Percentiles rank a stretch among this genome's conserved stretches.
These are phyloP conservation scores for Debaryomyces maramus DNA, from an alignment of 805 yeast species.

Conservation along the genomic window DNA sequence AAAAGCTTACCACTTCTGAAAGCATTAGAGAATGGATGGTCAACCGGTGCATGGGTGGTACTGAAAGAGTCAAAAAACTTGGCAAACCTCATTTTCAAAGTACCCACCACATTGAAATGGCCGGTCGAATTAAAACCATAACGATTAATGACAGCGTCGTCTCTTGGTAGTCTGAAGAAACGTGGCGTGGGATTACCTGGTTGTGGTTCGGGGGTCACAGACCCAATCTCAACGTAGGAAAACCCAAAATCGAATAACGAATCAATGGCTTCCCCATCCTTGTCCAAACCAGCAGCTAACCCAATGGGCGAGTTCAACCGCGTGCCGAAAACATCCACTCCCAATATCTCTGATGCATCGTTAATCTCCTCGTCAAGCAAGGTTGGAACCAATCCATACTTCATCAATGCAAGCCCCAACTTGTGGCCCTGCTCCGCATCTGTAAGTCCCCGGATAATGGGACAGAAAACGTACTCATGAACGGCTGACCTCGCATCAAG, in stretches of 20 bases:
- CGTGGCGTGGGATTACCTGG: constrained; percentile 95
- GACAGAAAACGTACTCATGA: constrained; percentile 81
- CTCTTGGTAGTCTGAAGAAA: constrained; percentile 80
- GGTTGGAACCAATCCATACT: constrained; percentile 66
- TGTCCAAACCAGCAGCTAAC: constrained; percentile 94
- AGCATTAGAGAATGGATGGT: constrained; percentile 41
- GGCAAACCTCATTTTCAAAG: constrained; percentile 64
- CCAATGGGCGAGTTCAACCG: constrained; percentile 79
- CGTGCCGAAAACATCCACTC: constrained; percentile 66
- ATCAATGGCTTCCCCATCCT: constrained; percentile 90
- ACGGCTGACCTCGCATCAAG: constrained; percentile 80
- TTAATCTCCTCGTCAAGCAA: constrained; percentile 55
- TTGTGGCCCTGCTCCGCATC: constrained; percentile 88
- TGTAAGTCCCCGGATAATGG: constrained; percentile 63
- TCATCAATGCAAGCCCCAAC: constrained; percentile 69
- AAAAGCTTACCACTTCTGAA: constrained; percentile 64
- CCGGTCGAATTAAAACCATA: constrained; percentile 95
- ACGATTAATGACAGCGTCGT: constrained; percentile 89
- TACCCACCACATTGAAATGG: constrained; percentile 68
- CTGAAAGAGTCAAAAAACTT: constrained; percentile 28
- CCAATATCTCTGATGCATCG: constrained; percentile 37
- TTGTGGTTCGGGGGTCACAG: constrained; percentile 89
- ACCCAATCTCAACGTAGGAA: constrained; percentile 89
- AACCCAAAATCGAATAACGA: constrained; percentile 76
- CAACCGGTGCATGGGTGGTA: constrained; percentile 10